Evolutionary conservation across 2,329 filamentous ascomycete species (phyloP), one percentile per base, ranked within the genome.

Genomic region (Boeremia exigua): DNA sequence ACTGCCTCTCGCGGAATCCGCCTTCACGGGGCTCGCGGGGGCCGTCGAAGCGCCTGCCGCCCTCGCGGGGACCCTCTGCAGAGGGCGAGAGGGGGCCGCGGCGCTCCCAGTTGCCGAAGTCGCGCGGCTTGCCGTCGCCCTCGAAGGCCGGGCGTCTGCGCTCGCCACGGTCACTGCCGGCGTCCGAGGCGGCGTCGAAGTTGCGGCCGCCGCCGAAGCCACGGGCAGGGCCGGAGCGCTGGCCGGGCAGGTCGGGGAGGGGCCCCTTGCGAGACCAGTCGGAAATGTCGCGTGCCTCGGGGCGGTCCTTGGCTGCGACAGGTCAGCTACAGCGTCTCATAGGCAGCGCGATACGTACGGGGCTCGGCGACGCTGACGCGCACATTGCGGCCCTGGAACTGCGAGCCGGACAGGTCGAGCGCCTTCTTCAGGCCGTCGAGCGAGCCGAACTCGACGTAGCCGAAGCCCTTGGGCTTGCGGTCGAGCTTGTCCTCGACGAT

Each of bases 401-500:
- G 87, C 58, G 86, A 83, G 68, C 92, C 91, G 70, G 93, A 93
- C 61, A 95, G 84, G 56, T 87, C 86, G 62, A 99, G 84, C 53
- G 95, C 95, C 79, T 92, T 89, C 82, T 96, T 96, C 71, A 99
- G 82, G 56, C 94, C 94, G 45, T 98, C 94, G 39, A 95, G 80
- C 47, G 87, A 88, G 64, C 84, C 87, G 71, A 99, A 99, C 77
- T 99, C 95, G 63, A 96, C 94, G 76, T 99, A 99, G 59, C 94
- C 95, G 71, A 99, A 99, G 44, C 95, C 95, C 82, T 99, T 99
- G 63, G 95, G 95, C 72, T 93, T 92, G 77, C 89, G 87, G 74
- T 95, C 90, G 76, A 96, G 84, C 74, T 94, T 95, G 79, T 99
- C 96, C 81, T 97, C 94, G 62, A 99, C 96, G 69, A 99, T 92